phyloP scores from a whole-genome alignment of 2,329 filamentous ascomycete species.

The Aspergillus thermomutatus region DNA sequence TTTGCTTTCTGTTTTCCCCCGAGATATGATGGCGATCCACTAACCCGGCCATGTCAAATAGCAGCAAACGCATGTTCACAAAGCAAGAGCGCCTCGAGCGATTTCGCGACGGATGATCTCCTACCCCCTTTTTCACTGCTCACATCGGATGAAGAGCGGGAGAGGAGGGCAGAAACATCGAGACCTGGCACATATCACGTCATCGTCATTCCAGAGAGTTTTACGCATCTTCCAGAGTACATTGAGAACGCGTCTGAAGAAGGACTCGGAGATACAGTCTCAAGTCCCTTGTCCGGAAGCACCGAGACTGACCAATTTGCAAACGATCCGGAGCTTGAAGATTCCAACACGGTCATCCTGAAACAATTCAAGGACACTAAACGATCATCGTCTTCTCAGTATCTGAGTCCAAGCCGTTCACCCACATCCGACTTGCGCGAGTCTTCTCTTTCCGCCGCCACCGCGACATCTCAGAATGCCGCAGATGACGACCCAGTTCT shows the following conservation, averaged over 20 bases:
- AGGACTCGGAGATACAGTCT: slow-evolving; percentile 16
- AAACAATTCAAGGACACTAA: slow-evolving; percentile 49
- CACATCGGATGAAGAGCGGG: slow-evolving; percentile 56
- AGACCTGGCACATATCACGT: slow-evolving; percentile 56
- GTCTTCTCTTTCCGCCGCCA: slow-evolving; percentile 24
- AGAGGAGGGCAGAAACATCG: slow-evolving; percentile 52
- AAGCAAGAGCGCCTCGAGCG: slow-evolving; percentile 24
- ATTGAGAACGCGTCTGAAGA: slow-evolving; percentile 31
- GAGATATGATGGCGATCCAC: slow-evolving; percentile 6
- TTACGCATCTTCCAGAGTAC: slow-evolving; percentile 52
- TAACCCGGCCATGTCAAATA: slow-evolving; percentile 12
- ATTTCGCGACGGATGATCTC: slow-evolving; percentile 40
- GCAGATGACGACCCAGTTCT: slow-evolving; percentile 16
- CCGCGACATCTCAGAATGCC: slow-evolving; percentile 21
- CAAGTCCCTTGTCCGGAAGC: slow-evolving; percentile 25
- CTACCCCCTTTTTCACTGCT: slow-evolving; percentile 54
- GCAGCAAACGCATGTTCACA: slow-evolving; percentile 29
- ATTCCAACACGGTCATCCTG: slow-evolving; percentile 51
- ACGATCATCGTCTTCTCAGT: slow-evolving; percentile 30
- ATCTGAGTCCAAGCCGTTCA: slow-evolving; percentile 30
- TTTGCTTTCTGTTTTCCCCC: slow-evolving; percentile 1
- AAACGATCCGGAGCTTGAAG: slow-evolving; percentile 23
- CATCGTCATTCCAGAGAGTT: slow-evolving; percentile 53
- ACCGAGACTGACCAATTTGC: slow-evolving; percentile 26
- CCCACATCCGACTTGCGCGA: slow-evolving; percentile 32